phyloP scores from a whole-genome alignment of 1,139 yeast species.

The Pneumocystis jirovecii region DNA sequence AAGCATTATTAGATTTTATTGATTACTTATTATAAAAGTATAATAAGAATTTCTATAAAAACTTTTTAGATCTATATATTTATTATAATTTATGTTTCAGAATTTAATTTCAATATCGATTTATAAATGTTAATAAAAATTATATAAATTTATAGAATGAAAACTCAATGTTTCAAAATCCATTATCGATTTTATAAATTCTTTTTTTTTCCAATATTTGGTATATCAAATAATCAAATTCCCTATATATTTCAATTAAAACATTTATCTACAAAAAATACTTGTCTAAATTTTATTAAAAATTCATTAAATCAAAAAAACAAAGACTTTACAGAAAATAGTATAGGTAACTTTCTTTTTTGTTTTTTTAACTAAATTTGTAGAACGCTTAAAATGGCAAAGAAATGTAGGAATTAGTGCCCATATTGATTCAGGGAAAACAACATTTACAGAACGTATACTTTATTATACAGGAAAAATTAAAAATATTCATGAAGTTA shows the following conservation, averaged over 20 bases:
- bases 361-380: conserved; percentile 5
- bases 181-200: not conserved
- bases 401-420: conserved; percentile 97
- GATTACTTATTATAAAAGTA: too few species aligned
- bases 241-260: not conserved
- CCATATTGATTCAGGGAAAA: conserved; percentile 92
- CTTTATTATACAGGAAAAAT: conserved; percentile 92
- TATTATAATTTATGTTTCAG: not conserved
- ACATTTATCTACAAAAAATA: not conserved
- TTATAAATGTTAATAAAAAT: not conserved
- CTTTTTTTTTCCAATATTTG: not conserved
- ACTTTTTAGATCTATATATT: not conserved
- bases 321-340: not conserved
- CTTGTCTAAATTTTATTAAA: not conserved
- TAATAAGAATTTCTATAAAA: too few species aligned
- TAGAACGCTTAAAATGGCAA: conserved; percentile 39
- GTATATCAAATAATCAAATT: not conserved
- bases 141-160: not conserved
- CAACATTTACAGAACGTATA: conserved; percentile 95
- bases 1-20: too few species aligned
- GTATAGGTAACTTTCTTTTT: not conserved
- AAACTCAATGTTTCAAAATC: not conserved
- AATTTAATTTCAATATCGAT: not conserved
- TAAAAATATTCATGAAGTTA: conserved; percentile 92
- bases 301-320: not conserved